Evolutionary conservation across 129 eudicot species (phyloP), one percentile per base, ranked within the genome.

Genomic region (Gnaphalium uliginosum): DNA sequence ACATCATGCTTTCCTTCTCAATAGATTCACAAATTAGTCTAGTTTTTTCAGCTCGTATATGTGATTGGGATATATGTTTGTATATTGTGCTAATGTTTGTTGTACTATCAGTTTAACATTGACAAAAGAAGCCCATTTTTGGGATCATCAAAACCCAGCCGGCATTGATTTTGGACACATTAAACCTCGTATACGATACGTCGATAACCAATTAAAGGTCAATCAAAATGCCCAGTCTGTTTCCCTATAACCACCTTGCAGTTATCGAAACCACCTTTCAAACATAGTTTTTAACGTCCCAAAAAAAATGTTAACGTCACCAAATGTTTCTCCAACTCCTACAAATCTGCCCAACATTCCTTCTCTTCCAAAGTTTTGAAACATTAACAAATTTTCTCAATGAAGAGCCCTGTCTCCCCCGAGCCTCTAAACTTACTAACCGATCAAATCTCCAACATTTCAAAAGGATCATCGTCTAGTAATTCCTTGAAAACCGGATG

Each of bases 381-480:
- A 80, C 75, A 27, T 72, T 35, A 15, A 26, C 59, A 61, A 56
- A 37, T 29, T 57, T 68, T 39, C 61, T 24, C 74, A 23, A 79
- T 80, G 79, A 80, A 80, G 60, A 80, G 79, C 62, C 83, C 83
- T n/a, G 83, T 73, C 30, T 79, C 83, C 22, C 83, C 83, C 8
- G 83, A 79, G 39, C 79, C 70, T 18, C 79, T 46, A 15, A 62
- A 61, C 30, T 41, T 39, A 6, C 22, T 80, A 17, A 9, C 75
- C 0, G 68, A 79, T 62, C 32, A 51, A 19, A 25, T 66, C 56
- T 76, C 74, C 0, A 35, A 18, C 17, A 10, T 0, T 2, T 24
- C 75, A 0, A 48, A 72, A 4, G 54, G 27, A 37, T 23, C 78
- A 4, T n/a, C 85, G 19, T 43, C 84, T 1, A 66, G 33, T 23